Evolutionary conservation across 2,329 filamentous ascomycete genomes (phyloP).

Genomic region (Ambrosiella cleistominuta): DNA sequence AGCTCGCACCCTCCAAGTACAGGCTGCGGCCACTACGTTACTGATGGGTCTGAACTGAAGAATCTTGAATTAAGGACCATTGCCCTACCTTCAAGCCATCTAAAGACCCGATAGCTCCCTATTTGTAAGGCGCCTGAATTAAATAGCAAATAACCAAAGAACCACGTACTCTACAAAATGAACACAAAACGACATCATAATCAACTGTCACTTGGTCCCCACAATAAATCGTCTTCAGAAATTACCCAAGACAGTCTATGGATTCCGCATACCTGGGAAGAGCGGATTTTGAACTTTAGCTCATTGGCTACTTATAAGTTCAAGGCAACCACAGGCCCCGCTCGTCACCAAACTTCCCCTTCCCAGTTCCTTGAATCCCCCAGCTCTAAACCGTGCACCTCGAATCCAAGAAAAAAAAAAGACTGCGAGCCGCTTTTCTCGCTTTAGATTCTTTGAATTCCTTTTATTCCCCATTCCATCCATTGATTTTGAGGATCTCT

Average conservation of each 20-base stretch:
- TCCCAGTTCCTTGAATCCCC: background rate
- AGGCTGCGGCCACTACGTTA: no score
- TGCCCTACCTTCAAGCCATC: no score
- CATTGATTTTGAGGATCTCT: slow-evolving; percentile 4
- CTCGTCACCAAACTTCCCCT: background rate
- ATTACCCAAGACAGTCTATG: background rate
- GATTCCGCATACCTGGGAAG: background rate
- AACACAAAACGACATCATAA: no score
- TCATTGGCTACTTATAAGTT: background rate
- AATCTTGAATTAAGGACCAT: no score
- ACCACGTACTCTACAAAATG: no score
- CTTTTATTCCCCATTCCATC: slow-evolving; percentile 2
- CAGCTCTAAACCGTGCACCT: slow-evolving; percentile 1
- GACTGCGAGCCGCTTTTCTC: background rate
- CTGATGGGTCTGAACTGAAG: no score
- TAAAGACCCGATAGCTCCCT: no score
- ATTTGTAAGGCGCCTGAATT: no score
- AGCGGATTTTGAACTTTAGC: background rate
- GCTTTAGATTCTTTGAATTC: slow-evolving; percentile 2
- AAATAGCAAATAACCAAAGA: no score
- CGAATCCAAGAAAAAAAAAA: background rate
- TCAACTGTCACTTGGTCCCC: no score
- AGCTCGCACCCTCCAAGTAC: no score
- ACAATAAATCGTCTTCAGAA: background rate
- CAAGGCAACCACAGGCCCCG: background rate